Evolutionary conservation across 208 protist species (phyloP).

Genomic region (Baffinella frigidus): DNA sequence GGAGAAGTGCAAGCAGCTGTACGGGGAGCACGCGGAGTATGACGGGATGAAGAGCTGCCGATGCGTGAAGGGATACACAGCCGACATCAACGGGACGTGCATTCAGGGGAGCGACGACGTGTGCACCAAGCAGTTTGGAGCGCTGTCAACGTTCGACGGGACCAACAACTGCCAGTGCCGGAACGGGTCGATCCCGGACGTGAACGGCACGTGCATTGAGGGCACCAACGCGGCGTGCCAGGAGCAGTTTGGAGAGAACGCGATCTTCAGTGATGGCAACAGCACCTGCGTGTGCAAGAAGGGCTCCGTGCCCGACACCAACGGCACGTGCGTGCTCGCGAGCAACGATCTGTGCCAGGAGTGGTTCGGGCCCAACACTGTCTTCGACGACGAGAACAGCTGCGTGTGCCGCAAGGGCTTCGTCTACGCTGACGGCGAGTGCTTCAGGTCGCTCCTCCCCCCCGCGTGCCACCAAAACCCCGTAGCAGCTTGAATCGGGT

Average conservation of each 20-base stretch:
- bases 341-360: slow-evolving; percentile 18
- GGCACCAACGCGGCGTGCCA: background rate
- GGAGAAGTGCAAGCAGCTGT: slow-evolving; percentile 44
- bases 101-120: slow-evolving; percentile 26
- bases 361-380: slow-evolving; percentile 45
- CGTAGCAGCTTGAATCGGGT: too few species aligned
- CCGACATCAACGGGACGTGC: slow-evolving; percentile 36
- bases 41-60: background rate
- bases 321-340: slow-evolving; percentile 41
- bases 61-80: slow-evolving; percentile 36
- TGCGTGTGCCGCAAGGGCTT: slow-evolving; percentile 50
- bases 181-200: slow-evolving; percentile 3
- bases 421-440: slow-evolving; percentile 40
- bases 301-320: slow-evolving; percentile 11
- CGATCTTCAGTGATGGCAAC: background rate
- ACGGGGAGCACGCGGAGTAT: slow-evolving; percentile 26
- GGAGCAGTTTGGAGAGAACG: background rate
- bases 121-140: slow-evolving; percentile 45
- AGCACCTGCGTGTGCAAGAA: slow-evolving; percentile 20
- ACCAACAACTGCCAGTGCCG: slow-evolving; percentile 38
- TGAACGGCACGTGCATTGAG: background rate
- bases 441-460: background rate
- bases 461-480: too few species aligned
- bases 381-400: slow-evolving; percentile 23
- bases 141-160: background rate